Evolutionary conservation across 352 stramenopile genomes (phyloP).

Genomic region (Globisporangium cylindrosporum): DNA sequence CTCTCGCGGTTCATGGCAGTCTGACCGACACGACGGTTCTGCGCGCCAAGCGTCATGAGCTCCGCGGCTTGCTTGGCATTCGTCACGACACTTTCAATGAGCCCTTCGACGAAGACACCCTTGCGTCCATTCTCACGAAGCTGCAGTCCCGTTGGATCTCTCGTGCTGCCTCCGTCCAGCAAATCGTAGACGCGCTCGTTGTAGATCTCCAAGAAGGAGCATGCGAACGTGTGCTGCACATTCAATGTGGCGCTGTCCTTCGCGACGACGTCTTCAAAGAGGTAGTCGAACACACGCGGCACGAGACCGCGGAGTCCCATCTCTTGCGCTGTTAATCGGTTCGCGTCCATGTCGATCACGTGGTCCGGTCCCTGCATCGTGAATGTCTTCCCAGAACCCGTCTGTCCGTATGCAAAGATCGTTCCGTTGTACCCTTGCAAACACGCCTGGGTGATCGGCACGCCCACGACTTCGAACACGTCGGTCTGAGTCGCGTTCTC

Average conservation of each 20-base stretch:
- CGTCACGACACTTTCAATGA: constrained; percentile 72
- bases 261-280: constrained; percentile 59
- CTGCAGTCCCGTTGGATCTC: constrained; percentile 55
- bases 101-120: constrained; percentile 71
- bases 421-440: constrained; percentile 85
- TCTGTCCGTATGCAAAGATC: constrained; percentile 87
- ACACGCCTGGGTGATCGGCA: constrained; percentile 78
- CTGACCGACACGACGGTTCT: constrained; percentile 76
- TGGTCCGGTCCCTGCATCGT: constrained; percentile 83
- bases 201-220: constrained; percentile 95
- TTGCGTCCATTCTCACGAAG: constrained; percentile 73
- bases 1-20: constrained; percentile 87
- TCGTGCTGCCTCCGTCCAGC: constrained; percentile 61
- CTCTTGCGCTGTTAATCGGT: constrained; percentile 27
- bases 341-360: constrained; percentile 46
- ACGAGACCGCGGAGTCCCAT: constrained; percentile 59
- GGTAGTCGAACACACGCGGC: constrained; percentile 77
- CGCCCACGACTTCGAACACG: constrained; percentile 86
- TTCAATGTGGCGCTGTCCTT: constrained; percentile 18
- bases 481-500: constrained; percentile 89
- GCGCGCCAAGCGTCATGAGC: constrained; percentile 70
- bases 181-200: constrained; percentile 94
- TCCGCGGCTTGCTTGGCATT: constrained; percentile 64
- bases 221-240: constrained; percentile 66
- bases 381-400: constrained; percentile 82